Evolutionary conservation across 2,329 filamentous ascomycete species (phyloP).

Genomic region (Cladosporium sp.): DNA sequence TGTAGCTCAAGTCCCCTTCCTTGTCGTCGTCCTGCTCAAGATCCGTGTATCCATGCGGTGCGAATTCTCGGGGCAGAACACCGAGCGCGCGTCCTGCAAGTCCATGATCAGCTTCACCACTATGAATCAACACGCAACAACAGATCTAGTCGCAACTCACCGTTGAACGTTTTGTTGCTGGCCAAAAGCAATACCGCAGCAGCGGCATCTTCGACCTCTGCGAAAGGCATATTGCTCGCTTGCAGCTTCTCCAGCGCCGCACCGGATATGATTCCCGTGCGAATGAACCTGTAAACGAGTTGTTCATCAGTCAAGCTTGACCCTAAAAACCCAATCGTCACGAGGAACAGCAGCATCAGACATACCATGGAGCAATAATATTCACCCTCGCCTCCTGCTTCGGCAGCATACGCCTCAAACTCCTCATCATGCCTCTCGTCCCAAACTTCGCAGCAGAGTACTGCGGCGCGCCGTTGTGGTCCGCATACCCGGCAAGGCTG

Average conservation of each 20-base stretch:
- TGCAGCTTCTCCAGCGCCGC: slow-evolving; percentile 17
- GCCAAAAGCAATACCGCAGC: slow-evolving; percentile 22
- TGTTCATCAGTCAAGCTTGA: neutral
- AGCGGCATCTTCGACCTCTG: slow-evolving; percentile 22
- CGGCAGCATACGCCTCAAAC: slow-evolving; percentile 33
- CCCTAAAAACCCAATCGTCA: neutral
- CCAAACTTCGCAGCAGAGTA: slow-evolving; percentile 42
- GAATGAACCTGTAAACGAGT: slow-evolving; percentile 19
- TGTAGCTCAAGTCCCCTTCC: neutral
- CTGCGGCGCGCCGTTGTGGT: slow-evolving; percentile 35
- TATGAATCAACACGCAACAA: neutral
- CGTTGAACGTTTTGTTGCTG: slow-evolving; percentile 20
- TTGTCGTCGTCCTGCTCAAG: slow-evolving; percentile 17
- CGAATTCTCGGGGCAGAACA: slow-evolving; percentile 17
- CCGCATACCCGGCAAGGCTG: slow-evolving; percentile 47
- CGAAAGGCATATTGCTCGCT: slow-evolving; percentile 18
- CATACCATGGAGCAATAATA: slow-evolving; percentile 31
- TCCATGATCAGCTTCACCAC: neutral
- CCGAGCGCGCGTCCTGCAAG: slow-evolving; percentile 21
- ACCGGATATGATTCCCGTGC: slow-evolving; percentile 23
- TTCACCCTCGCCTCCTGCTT: slow-evolving; percentile 46
- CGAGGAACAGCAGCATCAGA: too few relatives aligned
- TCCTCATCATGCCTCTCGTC: slow-evolving; percentile 41
- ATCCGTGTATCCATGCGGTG: slow-evolving; percentile 20
- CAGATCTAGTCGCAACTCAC: too few relatives aligned